These are phyloP conservation scores for Ophiocordyceps camponoti-rufipedis DNA, from an alignment of 2,329 filamentous ascomycete species.

Conservation along the genomic window DNA sequence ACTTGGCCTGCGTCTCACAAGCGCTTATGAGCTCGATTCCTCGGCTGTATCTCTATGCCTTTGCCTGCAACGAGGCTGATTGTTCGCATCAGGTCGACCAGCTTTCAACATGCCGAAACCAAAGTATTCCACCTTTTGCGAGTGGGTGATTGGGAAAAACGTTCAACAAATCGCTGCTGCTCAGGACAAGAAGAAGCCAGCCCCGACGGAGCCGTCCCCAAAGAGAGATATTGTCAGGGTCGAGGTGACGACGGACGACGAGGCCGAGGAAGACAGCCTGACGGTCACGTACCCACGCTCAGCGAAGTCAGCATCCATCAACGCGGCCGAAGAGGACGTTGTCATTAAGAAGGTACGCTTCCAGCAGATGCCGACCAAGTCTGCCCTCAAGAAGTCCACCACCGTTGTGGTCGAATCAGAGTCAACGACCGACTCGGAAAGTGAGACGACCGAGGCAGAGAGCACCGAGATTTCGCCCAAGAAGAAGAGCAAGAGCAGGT, in stretches of 20 bases:
- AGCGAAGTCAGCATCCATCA: background rate
- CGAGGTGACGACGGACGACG: constrained; percentile 31
- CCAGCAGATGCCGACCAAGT: constrained; percentile 13
- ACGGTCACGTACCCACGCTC: constrained; percentile 29
- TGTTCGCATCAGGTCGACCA: background rate
- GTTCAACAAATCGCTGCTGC: constrained; percentile 13
- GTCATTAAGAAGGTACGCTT: constrained; percentile 26
- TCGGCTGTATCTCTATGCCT: too few species aligned
- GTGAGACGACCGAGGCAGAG: constrained; percentile 2
- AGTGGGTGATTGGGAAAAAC: constrained; percentile 22
- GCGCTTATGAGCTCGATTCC: too few species aligned
- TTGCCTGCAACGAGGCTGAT: too few species aligned
- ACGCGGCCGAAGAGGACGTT: constrained; percentile 3
- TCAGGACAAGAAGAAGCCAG: constrained; percentile 8
- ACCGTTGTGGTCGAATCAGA: constrained; percentile 8
- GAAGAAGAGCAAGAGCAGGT: too few species aligned
- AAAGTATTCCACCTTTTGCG: constrained; percentile 13
- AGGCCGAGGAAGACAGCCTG: constrained; percentile 28
- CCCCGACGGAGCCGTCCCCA: constrained; percentile 2
- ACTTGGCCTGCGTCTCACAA: too few species aligned
- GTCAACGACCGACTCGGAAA: constrained; percentile 6
- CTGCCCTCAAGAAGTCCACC: constrained; percentile 17
- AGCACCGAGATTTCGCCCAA: too few species aligned
- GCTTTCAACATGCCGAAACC: background rate
- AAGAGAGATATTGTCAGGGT: constrained; percentile 18